phyloP scores from a whole-genome alignment of 768 basidiomycete species.

The Boletus huronensis region DNA sequence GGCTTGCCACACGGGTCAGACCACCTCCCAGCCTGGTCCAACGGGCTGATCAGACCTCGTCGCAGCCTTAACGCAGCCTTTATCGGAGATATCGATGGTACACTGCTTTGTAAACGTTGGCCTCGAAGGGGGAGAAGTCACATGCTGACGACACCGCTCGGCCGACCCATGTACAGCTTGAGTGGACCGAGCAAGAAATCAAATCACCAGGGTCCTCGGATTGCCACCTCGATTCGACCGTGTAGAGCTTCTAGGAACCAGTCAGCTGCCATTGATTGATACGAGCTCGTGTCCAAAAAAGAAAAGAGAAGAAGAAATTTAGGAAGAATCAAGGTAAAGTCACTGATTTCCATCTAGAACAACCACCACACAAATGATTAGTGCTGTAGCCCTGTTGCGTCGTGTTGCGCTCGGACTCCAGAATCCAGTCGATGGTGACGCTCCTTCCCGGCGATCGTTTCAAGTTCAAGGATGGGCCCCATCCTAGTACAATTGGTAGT shows the following conservation, averaged over 20 bases:
- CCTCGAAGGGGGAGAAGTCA: neutral
- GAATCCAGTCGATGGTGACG: too few species aligned
- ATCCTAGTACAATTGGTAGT: too few species aligned
- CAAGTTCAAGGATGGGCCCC: too few species aligned
- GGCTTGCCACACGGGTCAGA: too few species aligned
- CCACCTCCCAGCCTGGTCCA: too few species aligned
- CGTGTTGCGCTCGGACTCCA: too few species aligned
- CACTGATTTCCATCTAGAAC: too few species aligned
- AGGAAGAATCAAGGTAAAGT: neutral
- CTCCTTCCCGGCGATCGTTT: too few species aligned
- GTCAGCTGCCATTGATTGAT: neutral
- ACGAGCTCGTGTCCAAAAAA: neutral
- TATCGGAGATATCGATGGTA: too few species aligned
- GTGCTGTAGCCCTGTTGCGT: too few species aligned
- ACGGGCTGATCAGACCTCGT: constrained; percentile 1
- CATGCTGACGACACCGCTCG: neutral
- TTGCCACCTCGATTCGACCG: neutral
- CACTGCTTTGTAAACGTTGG: neutral
- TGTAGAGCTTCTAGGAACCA: neutral
- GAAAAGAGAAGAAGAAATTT: too few species aligned
- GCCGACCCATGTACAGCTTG: neutral
- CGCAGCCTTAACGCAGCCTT: neutral
- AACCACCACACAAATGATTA: too few species aligned
- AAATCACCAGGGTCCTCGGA: neutral
- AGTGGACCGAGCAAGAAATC: neutral